Percentiles rank a stretch among this genome's conserved stretches.
Conservation (phyloP, 768 basidiomycete species). For the Psilocybe azurescens region DNA sequence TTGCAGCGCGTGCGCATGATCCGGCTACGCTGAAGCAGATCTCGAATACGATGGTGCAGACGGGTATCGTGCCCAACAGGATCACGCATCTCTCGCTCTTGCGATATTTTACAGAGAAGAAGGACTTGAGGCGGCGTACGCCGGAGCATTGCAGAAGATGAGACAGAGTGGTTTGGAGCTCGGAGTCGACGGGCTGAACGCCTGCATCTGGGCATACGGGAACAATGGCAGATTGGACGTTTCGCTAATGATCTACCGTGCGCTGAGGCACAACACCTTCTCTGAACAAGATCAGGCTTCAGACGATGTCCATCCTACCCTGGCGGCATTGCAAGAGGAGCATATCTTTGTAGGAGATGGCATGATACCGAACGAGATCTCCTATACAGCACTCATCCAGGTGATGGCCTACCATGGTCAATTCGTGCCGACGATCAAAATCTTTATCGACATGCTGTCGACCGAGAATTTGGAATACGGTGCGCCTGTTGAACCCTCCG, state of each 20-base stretch:
- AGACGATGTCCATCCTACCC: conserved; percentile 40
- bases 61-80: conserved; percentile 61
- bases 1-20: conserved; percentile 60
- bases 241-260: conserved; percentile 64
- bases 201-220: conserved; percentile 73
- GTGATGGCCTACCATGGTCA: conserved; percentile 74
- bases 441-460: conserved; percentile 73
- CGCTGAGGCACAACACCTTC: conserved; percentile 59
- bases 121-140: conserved; percentile 59
- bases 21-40: conserved; percentile 54
- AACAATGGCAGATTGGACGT: conserved; percentile 56
- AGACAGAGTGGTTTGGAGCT: conserved; percentile 53
- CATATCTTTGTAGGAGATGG: conserved; percentile 46
- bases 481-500: conserved; percentile 31
- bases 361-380: conserved; percentile 64
- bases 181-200: conserved; percentile 71
- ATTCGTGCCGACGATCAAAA: conserved; percentile 54
- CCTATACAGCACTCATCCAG: conserved; percentile 75
- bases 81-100: conserved; percentile 68
- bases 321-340: conserved; percentile 47
- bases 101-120: conserved; percentile 53
- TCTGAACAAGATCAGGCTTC: conserved; percentile 39
- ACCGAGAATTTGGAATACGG: conserved; percentile 44
- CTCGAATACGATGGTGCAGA: conserved; percentile 53
- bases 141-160: conserved; percentile 57